These are phyloP conservation scores for Licmophora abbreviata DNA, from an alignment of 108 stramenopile species.

Conservation along the genomic window DNA sequence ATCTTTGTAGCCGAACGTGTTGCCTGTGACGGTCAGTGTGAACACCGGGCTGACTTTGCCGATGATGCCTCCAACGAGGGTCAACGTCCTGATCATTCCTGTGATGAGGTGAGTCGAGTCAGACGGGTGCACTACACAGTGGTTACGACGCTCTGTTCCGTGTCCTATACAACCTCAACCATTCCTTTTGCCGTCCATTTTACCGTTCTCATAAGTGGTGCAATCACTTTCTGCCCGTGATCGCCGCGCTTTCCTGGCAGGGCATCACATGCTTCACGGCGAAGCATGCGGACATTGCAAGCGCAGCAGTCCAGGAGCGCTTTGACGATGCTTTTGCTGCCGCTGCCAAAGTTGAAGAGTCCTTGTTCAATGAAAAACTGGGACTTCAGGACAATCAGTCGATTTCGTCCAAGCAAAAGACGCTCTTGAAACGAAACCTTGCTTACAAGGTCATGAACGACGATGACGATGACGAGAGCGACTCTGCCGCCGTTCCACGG, in stretches of 20 bases:
- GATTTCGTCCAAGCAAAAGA: background rate
- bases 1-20: conserved; percentile 30
- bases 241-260: conserved; percentile 18
- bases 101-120: conserved; percentile 28
- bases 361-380: background rate
- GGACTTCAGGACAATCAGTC: too few species aligned
- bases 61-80: conserved; percentile 8
- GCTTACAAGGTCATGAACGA: conserved; percentile 4
- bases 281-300: conserved; percentile 26
- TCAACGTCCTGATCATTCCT: conserved; percentile 27
- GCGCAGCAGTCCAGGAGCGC: conserved; percentile 19
- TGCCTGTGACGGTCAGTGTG: conserved; percentile 25
- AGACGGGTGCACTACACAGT: too few species aligned
- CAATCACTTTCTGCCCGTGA: conserved; percentile 10
- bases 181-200: background rate
- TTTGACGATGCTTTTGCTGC: background rate
- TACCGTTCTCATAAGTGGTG: background rate
- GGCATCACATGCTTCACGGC: conserved; percentile 20
- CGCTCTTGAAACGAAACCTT: conserved; percentile 6
- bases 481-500: background rate
- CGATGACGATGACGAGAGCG: conserved; percentile 7
- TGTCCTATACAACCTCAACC: background rate
- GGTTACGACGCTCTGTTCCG: background rate
- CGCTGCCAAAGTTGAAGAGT: background rate
- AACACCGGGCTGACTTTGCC: conserved; percentile 4